phyloP scores from a whole-genome alignment of 108 stramenopile genomes.

The Ochromonas danica region DNA sequence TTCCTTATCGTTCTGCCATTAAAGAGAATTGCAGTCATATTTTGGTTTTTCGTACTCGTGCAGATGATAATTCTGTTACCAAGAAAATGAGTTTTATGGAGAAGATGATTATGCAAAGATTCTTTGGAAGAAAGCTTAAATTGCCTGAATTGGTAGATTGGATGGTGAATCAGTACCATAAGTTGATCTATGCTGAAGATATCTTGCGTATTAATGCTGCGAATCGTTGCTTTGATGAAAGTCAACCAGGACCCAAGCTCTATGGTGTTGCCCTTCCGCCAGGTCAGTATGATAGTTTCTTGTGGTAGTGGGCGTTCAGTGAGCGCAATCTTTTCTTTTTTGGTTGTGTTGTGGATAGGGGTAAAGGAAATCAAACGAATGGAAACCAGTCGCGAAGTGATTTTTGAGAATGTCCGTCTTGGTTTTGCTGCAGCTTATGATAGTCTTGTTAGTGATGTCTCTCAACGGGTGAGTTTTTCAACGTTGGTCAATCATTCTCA shows the following conservation, averaged over 20 bases:
- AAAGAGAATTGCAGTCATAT: constrained; percentile 86
- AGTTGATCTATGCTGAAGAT: constrained; percentile 75
- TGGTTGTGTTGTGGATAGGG: neutral
- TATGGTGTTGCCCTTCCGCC: constrained; percentile 78
- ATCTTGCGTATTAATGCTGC: constrained; percentile 70
- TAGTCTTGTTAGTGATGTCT: constrained; percentile 70
- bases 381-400: constrained; percentile 72
- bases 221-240: constrained; percentile 52
- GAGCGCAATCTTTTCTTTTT: neutral
- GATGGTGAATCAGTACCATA: constrained; percentile 68
- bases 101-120: constrained; percentile 71
- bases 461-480: neutral
- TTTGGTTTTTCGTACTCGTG: constrained; percentile 76
- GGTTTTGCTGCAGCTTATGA: constrained; percentile 88
- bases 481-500: neutral
- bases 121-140: constrained; percentile 73
- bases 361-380: constrained; percentile 66
- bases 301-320: neutral
- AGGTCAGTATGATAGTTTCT: constrained; percentile 49
- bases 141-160: constrained; percentile 62
- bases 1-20: constrained; percentile 78
- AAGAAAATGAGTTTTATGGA: constrained; percentile 74
- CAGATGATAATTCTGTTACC: constrained; percentile 82
- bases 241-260: constrained; percentile 43
- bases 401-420: constrained; percentile 75